A percentile compares a stretch with the other conserved stretches of the same genome.
Evolutionary conservation across 2,329 filamentous ascomycete species (phyloP).

Genomic region (Fusarium torulosum): DNA sequence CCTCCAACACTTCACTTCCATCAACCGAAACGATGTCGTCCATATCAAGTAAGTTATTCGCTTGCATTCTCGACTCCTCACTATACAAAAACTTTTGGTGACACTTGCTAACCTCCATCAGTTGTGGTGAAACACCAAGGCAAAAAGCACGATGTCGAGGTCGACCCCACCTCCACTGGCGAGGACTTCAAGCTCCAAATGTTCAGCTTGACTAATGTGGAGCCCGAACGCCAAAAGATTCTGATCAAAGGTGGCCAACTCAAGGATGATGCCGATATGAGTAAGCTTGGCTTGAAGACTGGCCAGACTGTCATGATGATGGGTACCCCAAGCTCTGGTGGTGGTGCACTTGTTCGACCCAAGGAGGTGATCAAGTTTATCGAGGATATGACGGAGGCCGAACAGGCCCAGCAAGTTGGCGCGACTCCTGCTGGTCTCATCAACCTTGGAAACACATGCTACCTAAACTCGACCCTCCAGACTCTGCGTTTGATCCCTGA

Average conservation of each 20-base stretch:
- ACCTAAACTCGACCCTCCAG: conserved; percentile 97
- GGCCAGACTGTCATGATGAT: conserved; percentile 96
- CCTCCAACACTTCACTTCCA: conserved; percentile 25
- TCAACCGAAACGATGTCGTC: conserved; percentile 62
- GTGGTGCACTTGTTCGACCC: conserved; percentile 74
- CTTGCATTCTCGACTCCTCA: conserved; percentile 10
- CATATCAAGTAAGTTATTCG: conserved; percentile 63
- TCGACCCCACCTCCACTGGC: conserved; percentile 85
- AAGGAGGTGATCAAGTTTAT: conserved; percentile 88
- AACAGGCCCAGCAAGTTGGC: conserved; percentile 83
- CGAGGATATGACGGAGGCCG: conserved; percentile 97
- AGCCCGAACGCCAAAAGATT: conserved; percentile 96
- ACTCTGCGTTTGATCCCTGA: conserved; percentile 90
- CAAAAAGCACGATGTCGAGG: conserved; percentile 93
- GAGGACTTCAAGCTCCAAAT: conserved; percentile 97
- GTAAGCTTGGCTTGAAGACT: conserved; percentile 85
- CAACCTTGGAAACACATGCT: conserved; percentile 98
- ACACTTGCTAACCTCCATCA: conserved; percentile 54
- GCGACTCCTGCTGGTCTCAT: conserved; percentile 88
- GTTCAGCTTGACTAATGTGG: conserved; percentile 94
- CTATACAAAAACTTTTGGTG: neutral
- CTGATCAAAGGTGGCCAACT: conserved; percentile 93
- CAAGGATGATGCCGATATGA: conserved; percentile 93
- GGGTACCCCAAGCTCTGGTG: conserved; percentile 82
- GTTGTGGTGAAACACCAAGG: conserved; percentile 95